phyloP scores from a whole-genome alignment of 306 rosid species.

The Vicia villosa region DNA sequence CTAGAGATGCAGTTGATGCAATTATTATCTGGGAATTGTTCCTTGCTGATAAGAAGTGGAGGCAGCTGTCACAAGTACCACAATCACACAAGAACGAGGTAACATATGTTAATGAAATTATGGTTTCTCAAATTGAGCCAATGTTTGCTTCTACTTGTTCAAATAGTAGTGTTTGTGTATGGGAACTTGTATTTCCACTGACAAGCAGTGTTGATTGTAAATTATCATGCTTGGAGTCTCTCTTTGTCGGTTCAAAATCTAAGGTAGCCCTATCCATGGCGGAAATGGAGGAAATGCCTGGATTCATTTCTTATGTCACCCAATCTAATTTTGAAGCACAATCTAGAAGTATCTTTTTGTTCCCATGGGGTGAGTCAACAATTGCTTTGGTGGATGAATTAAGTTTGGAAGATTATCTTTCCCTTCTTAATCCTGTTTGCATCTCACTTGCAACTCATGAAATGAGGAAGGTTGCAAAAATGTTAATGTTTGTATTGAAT shows the following conservation, averaged over 20 bases:
- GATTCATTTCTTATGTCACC: too few relatives aligned
- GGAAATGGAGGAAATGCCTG: conserved; percentile 81
- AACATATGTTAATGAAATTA: conserved; percentile 80
- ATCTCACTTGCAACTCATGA: too few relatives aligned
- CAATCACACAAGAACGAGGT: conserved; percentile 85
- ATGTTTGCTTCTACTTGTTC: conserved; percentile 85
- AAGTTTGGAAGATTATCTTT: too few relatives aligned
- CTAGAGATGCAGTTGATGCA: conserved; percentile 83
- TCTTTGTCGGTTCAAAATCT: conserved; percentile 73
- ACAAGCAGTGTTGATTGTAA: conserved; percentile 68
- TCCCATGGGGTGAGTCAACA: too few relatives aligned
- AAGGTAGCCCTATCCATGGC: conserved; percentile 85
- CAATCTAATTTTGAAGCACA: too few relatives aligned
- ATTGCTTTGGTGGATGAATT: too few relatives aligned
- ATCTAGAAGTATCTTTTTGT: too few relatives aligned
- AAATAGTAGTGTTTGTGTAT: conserved; percentile 61
- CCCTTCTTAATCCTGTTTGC: too few relatives aligned
- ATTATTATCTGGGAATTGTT: conserved; percentile 74
- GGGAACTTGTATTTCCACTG: too few relatives aligned
- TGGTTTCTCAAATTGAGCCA: conserved; percentile 71
- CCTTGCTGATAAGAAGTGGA: conserved; percentile 73
- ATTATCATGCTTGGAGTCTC: conserved; percentile 60
- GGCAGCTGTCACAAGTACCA: conserved; percentile 66
- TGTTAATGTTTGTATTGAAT: too few relatives aligned
- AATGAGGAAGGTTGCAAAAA: too few relatives aligned